phyloP scores from a whole-genome alignment of 495 filamentous ascomycete species.

The Penicillium cinerascens region DNA sequence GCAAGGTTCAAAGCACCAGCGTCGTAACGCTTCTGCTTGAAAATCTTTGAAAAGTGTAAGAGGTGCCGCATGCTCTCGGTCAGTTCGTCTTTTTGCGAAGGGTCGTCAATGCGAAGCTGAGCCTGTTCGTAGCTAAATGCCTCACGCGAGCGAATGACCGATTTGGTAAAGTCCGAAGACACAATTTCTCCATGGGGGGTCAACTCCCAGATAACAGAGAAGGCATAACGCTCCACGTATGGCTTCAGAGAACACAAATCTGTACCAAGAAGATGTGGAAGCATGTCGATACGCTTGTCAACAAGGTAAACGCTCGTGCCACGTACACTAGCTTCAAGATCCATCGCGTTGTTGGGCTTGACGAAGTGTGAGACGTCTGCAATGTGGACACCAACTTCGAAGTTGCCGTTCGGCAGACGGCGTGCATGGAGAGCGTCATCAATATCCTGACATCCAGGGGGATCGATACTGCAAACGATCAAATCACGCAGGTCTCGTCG shows the following conservation, averaged over 20 bases:
- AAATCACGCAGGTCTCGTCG: constrained; percentile 79
- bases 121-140: constrained; percentile 98
- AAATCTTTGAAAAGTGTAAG: constrained; percentile 84
- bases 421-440: constrained; percentile 93
- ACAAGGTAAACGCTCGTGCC: constrained; percentile 97
- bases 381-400: constrained; percentile 97
- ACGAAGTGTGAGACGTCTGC: constrained; percentile 98
- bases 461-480: constrained; percentile 95
- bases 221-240: constrained; percentile 95
- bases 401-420: constrained; percentile 85
- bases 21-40: constrained; percentile 93
- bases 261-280: constrained; percentile 91
- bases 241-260: constrained; percentile 96
- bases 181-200: constrained; percentile 81
- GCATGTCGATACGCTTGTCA: constrained; percentile 99
- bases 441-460: constrained; percentile 93
- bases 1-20: constrained; percentile 93
- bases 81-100: constrained; percentile 77
- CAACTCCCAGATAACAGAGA: constrained; percentile 93
- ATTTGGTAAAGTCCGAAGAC: constrained; percentile 82
- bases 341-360: constrained; percentile 96
- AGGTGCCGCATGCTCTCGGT: constrained; percentile 87
- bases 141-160: constrained; percentile 95
- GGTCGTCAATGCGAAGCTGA: constrained; percentile 87
- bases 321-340: constrained; percentile 84